Evolutionary conservation across 2,329 filamentous ascomycete species (phyloP).

Genomic region (Exophiala viscosa): DNA sequence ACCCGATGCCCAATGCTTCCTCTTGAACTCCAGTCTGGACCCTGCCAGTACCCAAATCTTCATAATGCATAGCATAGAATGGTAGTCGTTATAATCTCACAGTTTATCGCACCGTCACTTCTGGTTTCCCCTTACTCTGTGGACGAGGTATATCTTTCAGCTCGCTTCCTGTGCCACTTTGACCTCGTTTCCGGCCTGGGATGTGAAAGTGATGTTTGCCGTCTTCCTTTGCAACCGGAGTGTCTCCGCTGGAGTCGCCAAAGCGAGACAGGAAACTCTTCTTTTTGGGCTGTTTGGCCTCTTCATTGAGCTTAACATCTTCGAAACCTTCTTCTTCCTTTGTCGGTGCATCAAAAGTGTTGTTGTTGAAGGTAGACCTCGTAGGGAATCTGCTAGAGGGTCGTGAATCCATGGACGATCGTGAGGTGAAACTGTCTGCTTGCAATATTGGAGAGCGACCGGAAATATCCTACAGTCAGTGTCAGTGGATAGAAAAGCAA

Average conservation of each 20-base stretch:
- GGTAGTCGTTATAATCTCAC: slow-evolving; percentile 1
- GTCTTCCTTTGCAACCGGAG: slow-evolving; percentile 35
- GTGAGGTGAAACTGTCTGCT: slow-evolving; percentile 57
- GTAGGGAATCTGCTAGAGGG: slow-evolving; percentile 58
- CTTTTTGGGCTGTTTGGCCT: slow-evolving; percentile 64
- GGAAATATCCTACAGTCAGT: slow-evolving; percentile 71
- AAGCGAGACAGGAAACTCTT: slow-evolving; percentile 78
- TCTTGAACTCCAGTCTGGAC: slow-evolving; percentile 4
- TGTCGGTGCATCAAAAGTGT: slow-evolving; percentile 58
- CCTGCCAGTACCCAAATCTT: slow-evolving; percentile 8
- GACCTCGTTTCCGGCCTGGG: slow-evolving; percentile 67
- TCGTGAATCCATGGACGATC: slow-evolving; percentile 77
- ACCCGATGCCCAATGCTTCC: no score
- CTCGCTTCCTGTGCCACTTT: slow-evolving; percentile 68
- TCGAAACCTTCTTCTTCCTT: slow-evolving; percentile 63
- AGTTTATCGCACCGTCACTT: slow-evolving; percentile 26
- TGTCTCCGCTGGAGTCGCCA: slow-evolving; percentile 53
- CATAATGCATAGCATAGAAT: slow-evolving; percentile 23
- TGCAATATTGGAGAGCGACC: slow-evolving; percentile 72
- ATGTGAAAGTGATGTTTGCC: slow-evolving; percentile 55
- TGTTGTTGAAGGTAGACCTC: slow-evolving; percentile 58
- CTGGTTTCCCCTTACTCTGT: slow-evolving; percentile 28
- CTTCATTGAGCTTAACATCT: slow-evolving; percentile 82
- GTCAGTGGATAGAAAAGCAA: background rate
- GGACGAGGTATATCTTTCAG: slow-evolving; percentile 59